Evolutionary conservation across 768 basidiomycete genomes (phyloP).

Genomic region (Suillus paluster): DNA sequence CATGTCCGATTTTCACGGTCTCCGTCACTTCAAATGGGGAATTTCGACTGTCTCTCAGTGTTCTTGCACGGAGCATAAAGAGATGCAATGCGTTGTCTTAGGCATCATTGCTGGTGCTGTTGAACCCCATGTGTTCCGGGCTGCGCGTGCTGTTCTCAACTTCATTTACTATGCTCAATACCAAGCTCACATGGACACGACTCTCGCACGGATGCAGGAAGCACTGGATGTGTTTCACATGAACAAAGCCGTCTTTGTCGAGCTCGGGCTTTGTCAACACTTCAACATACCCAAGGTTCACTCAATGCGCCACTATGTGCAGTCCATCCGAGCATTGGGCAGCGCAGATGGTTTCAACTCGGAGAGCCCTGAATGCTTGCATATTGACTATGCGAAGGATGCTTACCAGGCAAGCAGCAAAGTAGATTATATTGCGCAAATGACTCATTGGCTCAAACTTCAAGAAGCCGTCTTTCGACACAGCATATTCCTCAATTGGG

Average conservation of each 20-base stretch:
- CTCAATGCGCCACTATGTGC: constrained; percentile 30
- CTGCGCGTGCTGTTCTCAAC: no score
- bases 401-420: constrained; percentile 30
- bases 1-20: constrained; percentile 7
- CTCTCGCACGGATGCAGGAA: constrained; percentile 27
- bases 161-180: no score
- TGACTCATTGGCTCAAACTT: constrained; percentile 42
- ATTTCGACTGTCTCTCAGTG: no score
- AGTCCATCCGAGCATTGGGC: constrained; percentile 29
- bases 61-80: no score
- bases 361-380: constrained; percentile 42
- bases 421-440: constrained; percentile 39
- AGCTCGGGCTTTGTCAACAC: constrained; percentile 27
- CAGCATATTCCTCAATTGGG: constrained; percentile 32
- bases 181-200: constrained; percentile 10
- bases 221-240: constrained; percentile 28
- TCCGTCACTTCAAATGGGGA: neutral
- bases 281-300: constrained; percentile 47
- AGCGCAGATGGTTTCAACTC: constrained; percentile 40
- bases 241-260: constrained; percentile 33
- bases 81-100: no score
- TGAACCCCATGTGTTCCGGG: no score
- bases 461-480: constrained; percentile 39
- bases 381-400: constrained; percentile 49
- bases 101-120: no score